Evolutionary conservation across 441 rosid genomes (phyloP).

Genomic region (Bocquillonia castaneifolia): DNA sequence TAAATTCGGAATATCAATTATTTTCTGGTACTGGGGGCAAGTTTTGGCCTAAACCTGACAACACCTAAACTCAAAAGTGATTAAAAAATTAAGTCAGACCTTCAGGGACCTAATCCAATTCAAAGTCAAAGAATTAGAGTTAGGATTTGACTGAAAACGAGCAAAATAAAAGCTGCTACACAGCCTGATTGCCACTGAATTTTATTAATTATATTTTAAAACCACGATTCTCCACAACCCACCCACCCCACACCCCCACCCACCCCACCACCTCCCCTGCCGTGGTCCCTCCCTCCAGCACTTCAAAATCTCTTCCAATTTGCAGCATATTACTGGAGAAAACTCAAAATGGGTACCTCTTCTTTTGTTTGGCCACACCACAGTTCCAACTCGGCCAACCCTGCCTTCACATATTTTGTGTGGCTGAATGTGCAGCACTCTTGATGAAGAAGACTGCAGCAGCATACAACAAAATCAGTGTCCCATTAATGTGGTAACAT

Average conservation of each 20-base stretch:
- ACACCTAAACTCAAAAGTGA: neutral
- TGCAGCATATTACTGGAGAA: neutral
- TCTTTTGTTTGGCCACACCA: slow-evolving; percentile 75
- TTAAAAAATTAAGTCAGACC: neutral
- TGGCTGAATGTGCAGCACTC: slow-evolving; percentile 89
- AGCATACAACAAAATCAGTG: slow-evolving; percentile 3
- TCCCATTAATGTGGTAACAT: neutral
- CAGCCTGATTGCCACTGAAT: neutral
- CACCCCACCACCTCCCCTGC: too few species aligned
- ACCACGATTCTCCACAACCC: too few species aligned
- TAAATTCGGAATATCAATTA: neutral
- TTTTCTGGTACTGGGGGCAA: neutral
- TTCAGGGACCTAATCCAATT: neutral
- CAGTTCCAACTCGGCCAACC: slow-evolving; percentile 74
- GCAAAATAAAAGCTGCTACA: neutral
- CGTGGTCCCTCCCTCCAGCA: too few species aligned
- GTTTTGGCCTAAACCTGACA: neutral
- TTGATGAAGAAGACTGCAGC: slow-evolving; percentile 73
- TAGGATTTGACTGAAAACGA: neutral
- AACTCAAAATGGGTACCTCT: slow-evolving; percentile 41
- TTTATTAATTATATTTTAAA: neutral
- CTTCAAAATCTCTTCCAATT: too few species aligned
- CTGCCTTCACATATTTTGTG: slow-evolving; percentile 85
- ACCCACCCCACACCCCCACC: too few species aligned
- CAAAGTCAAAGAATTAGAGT: neutral